A percentile compares a stretch with the other conserved stretches of the same genome.
These are phyloP conservation scores for Endoconidiophora polonica DNA, from an alignment of 2,329 filamentous ascomycete species.

Conservation along the genomic window DNA sequence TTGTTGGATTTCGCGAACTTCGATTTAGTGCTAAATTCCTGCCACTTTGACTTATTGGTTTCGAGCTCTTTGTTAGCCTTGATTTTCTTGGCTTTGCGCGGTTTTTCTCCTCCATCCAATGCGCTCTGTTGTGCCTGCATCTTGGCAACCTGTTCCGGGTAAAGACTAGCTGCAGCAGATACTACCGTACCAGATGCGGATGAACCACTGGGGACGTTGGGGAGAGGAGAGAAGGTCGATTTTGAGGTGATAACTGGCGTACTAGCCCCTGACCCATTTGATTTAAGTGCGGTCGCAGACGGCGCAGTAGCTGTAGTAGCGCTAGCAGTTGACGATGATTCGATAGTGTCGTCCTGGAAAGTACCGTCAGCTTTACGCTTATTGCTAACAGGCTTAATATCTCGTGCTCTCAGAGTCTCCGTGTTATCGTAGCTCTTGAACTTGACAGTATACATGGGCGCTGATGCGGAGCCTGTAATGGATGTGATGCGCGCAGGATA, in stretches of 20 bases:
- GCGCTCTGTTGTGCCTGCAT: constrained; percentile 45
- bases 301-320: constrained; percentile 16
- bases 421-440: constrained; percentile 84
- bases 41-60: constrained; percentile 83
- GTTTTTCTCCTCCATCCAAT: constrained; percentile 45
- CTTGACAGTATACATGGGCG: constrained; percentile 84
- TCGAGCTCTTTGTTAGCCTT: constrained; percentile 85
- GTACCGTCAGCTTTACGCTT: constrained; percentile 78
- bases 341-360: constrained; percentile 32
- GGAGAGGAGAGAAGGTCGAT: constrained; percentile 8
- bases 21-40: constrained; percentile 71
- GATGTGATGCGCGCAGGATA: constrained; percentile 88
- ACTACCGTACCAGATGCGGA: constrained; percentile 30
- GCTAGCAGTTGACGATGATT: constrained; percentile 21
- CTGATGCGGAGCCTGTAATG: constrained; percentile 79
- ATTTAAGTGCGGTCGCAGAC: no score
- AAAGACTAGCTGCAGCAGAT: constrained; percentile 40
- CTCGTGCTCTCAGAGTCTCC: constrained; percentile 65
- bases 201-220: constrained; percentile 13
- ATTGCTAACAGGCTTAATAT: constrained; percentile 64
- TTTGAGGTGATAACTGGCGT: constrained; percentile 4
- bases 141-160: constrained; percentile 32
- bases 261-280: not conserved
- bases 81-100: constrained; percentile 70
- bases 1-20: constrained; percentile 52